A percentile compares a stretch with the other conserved stretches of the same genome.
These are phyloP conservation scores for Pseudisothecium myosuroides DNA, from an alignment of 225 moss, liverwort and hornwort genomes.

Conservation along the genomic window DNA sequence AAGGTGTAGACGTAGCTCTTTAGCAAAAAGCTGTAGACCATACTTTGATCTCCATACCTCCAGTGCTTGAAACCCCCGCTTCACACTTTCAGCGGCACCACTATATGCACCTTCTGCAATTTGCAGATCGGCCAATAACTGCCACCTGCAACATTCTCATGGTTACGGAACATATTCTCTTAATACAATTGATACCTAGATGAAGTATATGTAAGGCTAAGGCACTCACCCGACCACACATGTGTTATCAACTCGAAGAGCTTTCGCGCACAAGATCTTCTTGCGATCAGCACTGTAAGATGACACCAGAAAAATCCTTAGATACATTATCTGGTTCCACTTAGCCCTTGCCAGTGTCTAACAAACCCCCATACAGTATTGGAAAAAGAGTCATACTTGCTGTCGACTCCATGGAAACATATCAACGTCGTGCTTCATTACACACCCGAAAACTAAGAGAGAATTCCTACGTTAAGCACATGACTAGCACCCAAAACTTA, in stretches of 20 bases:
- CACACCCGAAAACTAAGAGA: background rate
- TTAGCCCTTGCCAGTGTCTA: background rate
- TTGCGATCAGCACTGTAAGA: slow-evolving; percentile 60
- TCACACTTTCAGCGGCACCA: slow-evolving; percentile 69
- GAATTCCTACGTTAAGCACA: background rate
- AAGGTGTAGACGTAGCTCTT: slow-evolving; percentile 56
- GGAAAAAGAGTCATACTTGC: background rate
- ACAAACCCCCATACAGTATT: background rate
- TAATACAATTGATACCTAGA: background rate
- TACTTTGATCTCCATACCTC: slow-evolving; percentile 43
- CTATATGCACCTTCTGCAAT: slow-evolving; percentile 49
- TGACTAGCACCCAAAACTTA: background rate
- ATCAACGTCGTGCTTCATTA: background rate
- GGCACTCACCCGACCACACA: slow-evolving; percentile 67
- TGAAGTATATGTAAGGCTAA: background rate
- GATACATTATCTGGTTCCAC: background rate
- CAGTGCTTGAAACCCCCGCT: slow-evolving; percentile 60
- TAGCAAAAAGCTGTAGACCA: slow-evolving; percentile 45
- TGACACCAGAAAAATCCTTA: background rate
- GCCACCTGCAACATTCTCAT: slow-evolving; percentile 65
- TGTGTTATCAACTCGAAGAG: slow-evolving; percentile 59
- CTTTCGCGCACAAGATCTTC: slow-evolving; percentile 68
- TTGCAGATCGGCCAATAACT: slow-evolving; percentile 71
- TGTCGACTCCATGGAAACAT: background rate
- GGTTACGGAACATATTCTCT: background rate